Evolutionary conservation across 2,329 filamentous ascomycete genomes (phyloP).

Genomic region (Fusarium sp.): DNA sequence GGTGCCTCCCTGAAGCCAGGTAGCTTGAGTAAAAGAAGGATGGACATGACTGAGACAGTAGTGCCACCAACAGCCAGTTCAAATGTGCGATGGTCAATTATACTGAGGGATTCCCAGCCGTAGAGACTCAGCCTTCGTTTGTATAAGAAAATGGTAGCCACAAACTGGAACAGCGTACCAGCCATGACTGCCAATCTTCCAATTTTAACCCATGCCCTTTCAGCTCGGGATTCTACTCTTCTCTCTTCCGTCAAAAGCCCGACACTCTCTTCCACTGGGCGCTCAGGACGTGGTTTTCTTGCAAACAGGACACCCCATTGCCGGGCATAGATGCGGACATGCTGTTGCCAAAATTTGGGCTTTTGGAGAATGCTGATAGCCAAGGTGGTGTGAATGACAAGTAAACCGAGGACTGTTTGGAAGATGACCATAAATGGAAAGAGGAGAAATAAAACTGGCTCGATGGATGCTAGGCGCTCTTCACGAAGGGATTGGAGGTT

Average conservation of each 20-base stretch:
- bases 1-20: conserved; percentile 12
- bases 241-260: accelerated
- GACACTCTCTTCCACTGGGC: neutral
- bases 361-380: neutral
- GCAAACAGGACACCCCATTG: conserved; percentile 19
- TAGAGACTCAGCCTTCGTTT: neutral
- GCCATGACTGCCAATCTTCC: neutral
- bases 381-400: neutral
- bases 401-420: conserved; percentile 5
- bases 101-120: conserved; percentile 8
- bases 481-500: conserved; percentile 19
- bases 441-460: conserved; percentile 16
- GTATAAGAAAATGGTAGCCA: conserved; percentile 14
- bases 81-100: conserved; percentile 22
- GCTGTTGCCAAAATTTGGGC: neutral
- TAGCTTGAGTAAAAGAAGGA: conserved; percentile 13
- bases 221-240: neutral
- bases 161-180: conserved; percentile 19
- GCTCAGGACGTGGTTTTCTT: neutral
- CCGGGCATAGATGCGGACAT: neutral
- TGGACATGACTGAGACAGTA: conserved; percentile 1
- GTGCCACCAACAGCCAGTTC: conserved; percentile 20
- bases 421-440: conserved; percentile 5
- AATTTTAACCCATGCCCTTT: neutral
- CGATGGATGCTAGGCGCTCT: conserved; percentile 18